Percentiles rank a stretch among this genome's conserved stretches.
These are phyloP conservation scores for Endogone sp. DNA, from an alignment of 192 early-diverging fungal genomes.

Conservation along the genomic window DNA sequence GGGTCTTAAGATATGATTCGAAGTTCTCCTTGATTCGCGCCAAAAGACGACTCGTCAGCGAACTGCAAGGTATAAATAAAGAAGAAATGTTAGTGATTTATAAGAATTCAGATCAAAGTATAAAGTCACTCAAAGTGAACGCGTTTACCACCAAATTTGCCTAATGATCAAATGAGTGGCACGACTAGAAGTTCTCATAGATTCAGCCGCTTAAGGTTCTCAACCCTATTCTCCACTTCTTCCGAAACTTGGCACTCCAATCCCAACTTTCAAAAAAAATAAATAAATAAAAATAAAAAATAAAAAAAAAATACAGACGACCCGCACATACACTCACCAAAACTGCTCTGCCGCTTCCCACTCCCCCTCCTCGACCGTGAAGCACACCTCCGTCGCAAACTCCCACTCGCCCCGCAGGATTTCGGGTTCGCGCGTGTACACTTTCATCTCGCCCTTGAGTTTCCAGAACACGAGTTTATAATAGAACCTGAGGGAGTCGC, in stretches of 20 bases:
- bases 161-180: no score
- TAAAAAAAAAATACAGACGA: not conserved
- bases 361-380: constrained; percentile 68
- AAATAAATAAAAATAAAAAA: constrained; percentile 6
- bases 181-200: no score
- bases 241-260: no score
- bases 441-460: constrained; percentile 52
- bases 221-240: no score
- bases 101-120: no score
- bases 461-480: constrained; percentile 76
- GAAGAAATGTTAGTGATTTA: no score
- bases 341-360: constrained; percentile 72
- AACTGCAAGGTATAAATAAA: constrained; percentile 32
- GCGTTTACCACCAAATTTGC: no score
- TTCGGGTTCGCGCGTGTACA: constrained; percentile 67
- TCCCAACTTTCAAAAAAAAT: not conserved
- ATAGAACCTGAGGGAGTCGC: constrained; percentile 70
- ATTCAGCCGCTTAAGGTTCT: no score
- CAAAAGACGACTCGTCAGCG: constrained; percentile 42
- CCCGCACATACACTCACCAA: constrained; percentile 54
- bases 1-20: constrained; percentile 33
- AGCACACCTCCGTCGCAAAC: constrained; percentile 66
- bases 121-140: no score
- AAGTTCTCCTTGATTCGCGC: constrained; percentile 45
- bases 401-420: constrained; percentile 82